A percentile compares a stretch with the other conserved stretches of the same genome.
These are phyloP conservation scores for Xylaria digitata DNA, from an alignment of 2,329 filamentous ascomycete genomes.

Conservation along the genomic window DNA sequence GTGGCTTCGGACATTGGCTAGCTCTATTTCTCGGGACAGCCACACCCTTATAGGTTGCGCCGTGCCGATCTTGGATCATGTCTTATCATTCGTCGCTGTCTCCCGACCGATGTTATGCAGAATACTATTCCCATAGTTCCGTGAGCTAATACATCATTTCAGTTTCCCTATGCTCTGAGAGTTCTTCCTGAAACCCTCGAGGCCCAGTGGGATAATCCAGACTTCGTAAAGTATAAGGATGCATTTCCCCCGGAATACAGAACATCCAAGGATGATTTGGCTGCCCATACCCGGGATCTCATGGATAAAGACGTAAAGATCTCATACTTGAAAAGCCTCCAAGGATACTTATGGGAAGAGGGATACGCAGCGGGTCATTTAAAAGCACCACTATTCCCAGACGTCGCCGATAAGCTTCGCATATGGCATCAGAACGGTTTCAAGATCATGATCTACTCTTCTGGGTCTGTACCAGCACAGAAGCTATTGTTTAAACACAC, in stretches of 20 bases:
- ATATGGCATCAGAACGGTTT: constrained; percentile 67
- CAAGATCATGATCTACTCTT: constrained; percentile 81
- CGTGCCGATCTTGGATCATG: constrained; percentile 27
- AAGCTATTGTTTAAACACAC: constrained; percentile 81
- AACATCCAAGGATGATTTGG: constrained; percentile 67
- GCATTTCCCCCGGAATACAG: constrained; percentile 76
- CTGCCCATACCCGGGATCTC: constrained; percentile 76
- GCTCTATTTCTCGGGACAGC: constrained; percentile 26
- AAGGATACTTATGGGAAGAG: constrained; percentile 81
- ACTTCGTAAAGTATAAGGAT: constrained; percentile 74
- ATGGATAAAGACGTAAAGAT: constrained; percentile 79
- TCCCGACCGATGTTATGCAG: constrained; percentile 21
- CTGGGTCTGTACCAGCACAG: constrained; percentile 82
- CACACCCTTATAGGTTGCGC: constrained; percentile 26
- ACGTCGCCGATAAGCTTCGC: constrained; percentile 73
- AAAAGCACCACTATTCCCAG: constrained; percentile 77
- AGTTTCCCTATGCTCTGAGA: constrained; percentile 83
- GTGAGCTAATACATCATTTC: constrained; percentile 30
- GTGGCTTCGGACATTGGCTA: constrained; percentile 30
- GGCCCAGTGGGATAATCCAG: constrained; percentile 72
- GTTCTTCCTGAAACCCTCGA: constrained; percentile 72
- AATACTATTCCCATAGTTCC: not conserved
- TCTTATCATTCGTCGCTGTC: constrained; percentile 30
- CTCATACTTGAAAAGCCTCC: constrained; percentile 80
- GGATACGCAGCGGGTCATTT: constrained; percentile 78